Base-by-base conservation (phyloP, 2,329 filamentous ascomycete species). In the Phyllosticta citrichinensis region DNA sequence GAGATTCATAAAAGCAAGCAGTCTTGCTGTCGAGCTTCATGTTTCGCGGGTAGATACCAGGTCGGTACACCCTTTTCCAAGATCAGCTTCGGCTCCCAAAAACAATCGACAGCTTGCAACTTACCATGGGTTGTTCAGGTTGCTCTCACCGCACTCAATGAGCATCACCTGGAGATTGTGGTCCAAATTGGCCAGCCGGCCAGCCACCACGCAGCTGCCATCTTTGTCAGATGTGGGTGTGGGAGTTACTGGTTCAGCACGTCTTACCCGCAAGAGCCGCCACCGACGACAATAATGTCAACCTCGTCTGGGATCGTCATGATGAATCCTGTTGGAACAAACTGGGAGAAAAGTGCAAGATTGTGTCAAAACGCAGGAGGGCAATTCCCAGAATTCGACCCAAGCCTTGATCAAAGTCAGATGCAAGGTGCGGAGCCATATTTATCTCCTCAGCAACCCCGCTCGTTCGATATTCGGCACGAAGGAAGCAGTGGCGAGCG, bases 11-110 rank as follows among this genome's bases (percentile, higher is more conserved):
- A 74, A 92, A 92, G 0, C 87, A 87, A 35, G 89, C 88, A 33
- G 87, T 90, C 79, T 89, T 91, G 66, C 87, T 90, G 79, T 90
- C 87, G 63, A 89, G 71, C 74, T 89, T 85, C 87, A 89, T 90
- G 76, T 91, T 91, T 54, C 80, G 77, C n/a, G 87, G 88, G 74
- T 87, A 91, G 71, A 91, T 87, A 60, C 86, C 87, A 2, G 87
- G 87, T 5, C 87, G 83, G 75, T 82, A 90, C 12, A 91, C 87
- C 84, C 83, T 78, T 30, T 9, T n/a, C 14, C 40, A 47, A 5
- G 2, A 6, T 47, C 14, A 47, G 30, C 56, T n/a, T 4, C n/a
- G 40, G 10, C 20, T 11, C 27, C 11, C n/a, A n/a, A n/a, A 50
- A 22, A 50, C 3, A 2, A 30, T 11, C 27, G 30, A 17, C 4